Percentiles rank a stretch among this genome's conserved stretches.
These are phyloP conservation scores for Solanum neorickii DNA, from an alignment of 257 asterid species.

Conservation along the genomic window DNA sequence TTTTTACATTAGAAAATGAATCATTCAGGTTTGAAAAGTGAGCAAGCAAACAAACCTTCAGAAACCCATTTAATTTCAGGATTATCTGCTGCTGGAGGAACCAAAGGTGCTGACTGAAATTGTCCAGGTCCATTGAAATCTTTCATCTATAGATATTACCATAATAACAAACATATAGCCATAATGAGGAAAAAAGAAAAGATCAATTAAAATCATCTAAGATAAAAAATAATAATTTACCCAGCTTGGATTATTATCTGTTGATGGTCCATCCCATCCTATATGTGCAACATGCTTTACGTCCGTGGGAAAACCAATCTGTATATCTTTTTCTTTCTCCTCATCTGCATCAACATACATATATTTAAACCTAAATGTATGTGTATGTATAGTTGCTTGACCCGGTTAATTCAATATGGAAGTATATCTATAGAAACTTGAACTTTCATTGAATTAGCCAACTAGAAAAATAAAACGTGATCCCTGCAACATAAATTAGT, in stretches of 20 bases:
- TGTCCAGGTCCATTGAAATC: conserved; percentile 34
- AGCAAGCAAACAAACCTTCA: conserved; percentile 36
- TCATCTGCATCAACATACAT: conserved; percentile 40
- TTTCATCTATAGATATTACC: conserved; percentile 49
- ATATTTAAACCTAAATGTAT: neutral
- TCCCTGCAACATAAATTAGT: neutral
- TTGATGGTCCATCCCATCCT: conserved; percentile 86
- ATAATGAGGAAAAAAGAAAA: neutral
- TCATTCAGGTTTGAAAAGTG: neutral
- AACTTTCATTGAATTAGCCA: neutral
- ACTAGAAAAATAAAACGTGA: neutral
- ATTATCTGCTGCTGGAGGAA: conserved; percentile 26
- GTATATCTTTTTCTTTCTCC: conserved; percentile 55
- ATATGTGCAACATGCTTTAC: conserved; percentile 98
- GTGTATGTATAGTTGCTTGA: neutral
- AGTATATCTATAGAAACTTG: neutral
- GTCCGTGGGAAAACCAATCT: conserved; percentile 91
- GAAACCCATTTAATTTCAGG: conserved; percentile 77
- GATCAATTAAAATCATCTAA: neutral
- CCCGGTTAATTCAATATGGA: neutral
- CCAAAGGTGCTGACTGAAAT: conserved; percentile 60
- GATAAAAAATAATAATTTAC: conserved; percentile 6
- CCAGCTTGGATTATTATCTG: conserved; percentile 66
- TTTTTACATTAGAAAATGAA: neutral
- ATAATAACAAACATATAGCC: neutral